Evolutionary conservation across 2,329 filamentous ascomycete species (phyloP).

Genomic region (Diplodia seriata): DNA sequence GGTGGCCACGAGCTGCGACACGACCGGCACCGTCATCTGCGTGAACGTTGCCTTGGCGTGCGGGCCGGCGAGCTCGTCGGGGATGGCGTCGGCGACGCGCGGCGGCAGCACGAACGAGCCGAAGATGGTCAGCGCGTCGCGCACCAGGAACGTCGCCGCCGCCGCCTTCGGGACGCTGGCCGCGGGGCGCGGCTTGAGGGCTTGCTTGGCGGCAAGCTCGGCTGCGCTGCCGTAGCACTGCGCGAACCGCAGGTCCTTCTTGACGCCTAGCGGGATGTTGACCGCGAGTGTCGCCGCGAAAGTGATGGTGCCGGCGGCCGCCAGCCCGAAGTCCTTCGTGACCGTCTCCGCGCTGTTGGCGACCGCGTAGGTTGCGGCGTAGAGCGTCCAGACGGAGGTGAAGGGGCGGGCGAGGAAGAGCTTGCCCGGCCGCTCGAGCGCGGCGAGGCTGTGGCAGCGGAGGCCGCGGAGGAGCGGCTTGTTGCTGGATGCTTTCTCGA

Average conservation of each 20-base stretch:
- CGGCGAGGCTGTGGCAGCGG: conserved; percentile 37
- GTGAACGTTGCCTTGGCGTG: conserved; percentile 38
- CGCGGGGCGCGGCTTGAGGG: background rate
- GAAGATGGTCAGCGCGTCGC: conserved; percentile 43
- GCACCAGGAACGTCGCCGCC: conserved; percentile 40
- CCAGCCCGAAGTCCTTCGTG: conserved; percentile 33
- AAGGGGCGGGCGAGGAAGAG: conserved; percentile 42
- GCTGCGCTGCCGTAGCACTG: conserved; percentile 37
- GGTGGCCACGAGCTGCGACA: conserved; percentile 42
- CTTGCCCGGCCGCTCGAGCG: conserved; percentile 37
- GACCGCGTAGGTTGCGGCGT: conserved; percentile 41
- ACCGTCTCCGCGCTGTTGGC: conserved; percentile 40
- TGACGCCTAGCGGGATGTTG: conserved; percentile 41
- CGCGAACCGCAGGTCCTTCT: conserved; percentile 43
- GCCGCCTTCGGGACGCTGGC: conserved; percentile 33
- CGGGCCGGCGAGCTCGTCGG: conserved; percentile 36
- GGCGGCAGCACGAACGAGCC: conserved; percentile 43
- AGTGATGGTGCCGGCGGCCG: conserved; percentile 37
- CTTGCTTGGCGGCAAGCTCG: conserved; percentile 13
- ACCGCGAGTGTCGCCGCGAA: conserved; percentile 41
- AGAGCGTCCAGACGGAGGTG: conserved; percentile 42
- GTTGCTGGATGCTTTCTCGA: conserved; percentile 40
- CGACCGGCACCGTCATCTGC: conserved; percentile 41
- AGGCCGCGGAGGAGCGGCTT: conserved; percentile 35
- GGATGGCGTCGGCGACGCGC: conserved; percentile 37